Base-by-base conservation (phyloP, 2,329 filamentous ascomycete species). In the Fonsecaea erecta region DNA sequence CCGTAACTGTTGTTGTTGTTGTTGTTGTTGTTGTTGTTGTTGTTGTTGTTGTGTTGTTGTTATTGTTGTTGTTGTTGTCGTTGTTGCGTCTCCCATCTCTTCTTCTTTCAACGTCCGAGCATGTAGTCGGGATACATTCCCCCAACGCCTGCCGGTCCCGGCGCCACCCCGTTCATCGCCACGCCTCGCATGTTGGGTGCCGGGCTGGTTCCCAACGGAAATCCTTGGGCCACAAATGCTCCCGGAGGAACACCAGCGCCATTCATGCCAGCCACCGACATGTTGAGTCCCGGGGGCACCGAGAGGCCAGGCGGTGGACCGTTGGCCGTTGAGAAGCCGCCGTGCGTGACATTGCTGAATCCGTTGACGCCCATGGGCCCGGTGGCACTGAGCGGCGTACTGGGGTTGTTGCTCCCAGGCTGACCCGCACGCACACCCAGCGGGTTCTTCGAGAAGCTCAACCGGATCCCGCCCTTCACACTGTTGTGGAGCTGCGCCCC, bases 401-500 rank as follows among this genome's bases (percentile, higher is more conserved):
- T 75, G 21, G 82, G 77, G 43, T 80, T 82, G 76, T 84, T 81
- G 61, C 70, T 68, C 65, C 79, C 84, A 37, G 82, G 83, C 73
- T 93, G 92, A 28, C 87, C 88, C 1, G 91, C 92, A 52, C 95
- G 90, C 30, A 98, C 94, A 24, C 95, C 95, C 1, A 98, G 84
- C 0, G 95, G 95, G 73, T 98, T 98, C 81, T 98, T 98, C 32
- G 94, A 97, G 77, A 97, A 99, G 77, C 93, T 97, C 62, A 99
- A 83, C 26, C 95, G 89, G 73, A 99, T 97, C 35, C 95, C 95
- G 6, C 94, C 94, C 76, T 97, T 97, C 74, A 92, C 86, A 73
- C 93, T 97, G 78, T 97, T 97, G 75, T 93, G 92, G 34, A 98
- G 84, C 55, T 86, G 88, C 56, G 90, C 87, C 0, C 95, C 95